These are phyloP conservation scores for Chimonanthus salicifolius DNA, from an alignment of 164 flowering plant species.

Conservation along the genomic window DNA sequence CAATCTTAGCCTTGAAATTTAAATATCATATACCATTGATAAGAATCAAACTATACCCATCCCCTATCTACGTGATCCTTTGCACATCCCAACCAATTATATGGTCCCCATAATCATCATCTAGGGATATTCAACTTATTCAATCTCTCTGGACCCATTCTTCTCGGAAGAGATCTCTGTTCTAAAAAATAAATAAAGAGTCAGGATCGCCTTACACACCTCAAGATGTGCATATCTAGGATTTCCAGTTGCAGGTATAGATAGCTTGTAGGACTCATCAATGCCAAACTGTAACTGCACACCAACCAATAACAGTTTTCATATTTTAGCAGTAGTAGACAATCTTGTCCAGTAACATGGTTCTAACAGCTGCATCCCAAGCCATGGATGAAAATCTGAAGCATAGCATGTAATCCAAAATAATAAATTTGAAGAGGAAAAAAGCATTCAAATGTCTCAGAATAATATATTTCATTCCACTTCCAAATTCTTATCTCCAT, in stretches of 20 bases:
- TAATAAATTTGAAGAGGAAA: neutral
- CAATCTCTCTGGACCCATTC: too few species aligned
- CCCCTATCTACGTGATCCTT: too few species aligned
- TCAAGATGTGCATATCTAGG: conserved; percentile 51
- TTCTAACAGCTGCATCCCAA: neutral
- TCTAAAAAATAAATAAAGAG: neutral
- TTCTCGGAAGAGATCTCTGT: too few species aligned
- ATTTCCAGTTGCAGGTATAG: conserved; percentile 40
- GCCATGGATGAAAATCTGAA: neutral
- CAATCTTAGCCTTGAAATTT: too few species aligned
- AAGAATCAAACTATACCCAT: too few species aligned
- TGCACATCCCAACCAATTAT: too few species aligned
- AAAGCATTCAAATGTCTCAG: neutral
- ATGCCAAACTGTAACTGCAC: conserved; percentile 73
- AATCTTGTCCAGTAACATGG: too few species aligned
- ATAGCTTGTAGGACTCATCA: conserved; percentile 73
- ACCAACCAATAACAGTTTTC: conserved; percentile 1
- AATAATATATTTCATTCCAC: neutral
- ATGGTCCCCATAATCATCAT: too few species aligned
- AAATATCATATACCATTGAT: too few species aligned
- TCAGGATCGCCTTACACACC: conserved; percentile 27
- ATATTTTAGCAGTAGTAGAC: neutral
- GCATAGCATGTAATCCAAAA: neutral
- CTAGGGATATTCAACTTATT: too few species aligned
- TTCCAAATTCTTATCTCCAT: neutral